Percentiles rank a stretch among this genome's conserved stretches.
Conservation (phyloP, 306 rosid genomes). For the Cyamopsis tetragonoloba region DNA sequence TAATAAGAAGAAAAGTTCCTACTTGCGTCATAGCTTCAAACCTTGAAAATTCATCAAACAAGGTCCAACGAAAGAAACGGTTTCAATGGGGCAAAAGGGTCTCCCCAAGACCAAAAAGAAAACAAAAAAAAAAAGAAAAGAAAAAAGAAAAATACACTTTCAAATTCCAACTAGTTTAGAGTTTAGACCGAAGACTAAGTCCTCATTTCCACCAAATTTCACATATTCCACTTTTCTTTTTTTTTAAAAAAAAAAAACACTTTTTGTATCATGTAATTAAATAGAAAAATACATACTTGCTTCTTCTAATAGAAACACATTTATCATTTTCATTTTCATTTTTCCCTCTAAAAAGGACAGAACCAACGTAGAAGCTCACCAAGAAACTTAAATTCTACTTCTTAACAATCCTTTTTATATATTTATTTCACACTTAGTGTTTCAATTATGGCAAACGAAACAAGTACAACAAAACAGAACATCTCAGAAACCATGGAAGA, state of each 20-base stretch:
- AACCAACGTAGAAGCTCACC: conserved; percentile 31
- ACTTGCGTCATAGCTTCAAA: conserved; percentile 30
- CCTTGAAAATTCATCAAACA: conserved; percentile 27
- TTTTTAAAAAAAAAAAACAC: no score
- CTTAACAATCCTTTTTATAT: conserved; percentile 11
- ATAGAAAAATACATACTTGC: not conserved
- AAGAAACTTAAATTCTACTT: not conserved
- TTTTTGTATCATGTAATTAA: not conserved
- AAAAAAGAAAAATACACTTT: not conserved
- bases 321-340: no score
- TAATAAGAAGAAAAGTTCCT: not conserved
- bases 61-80: conserved; percentile 25
- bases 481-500: conserved; percentile 42
- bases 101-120: conserved; percentile 33
- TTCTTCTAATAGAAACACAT: not conserved
- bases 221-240: no score
- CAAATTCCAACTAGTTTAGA: conserved; percentile 32
- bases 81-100: conserved; percentile 44
- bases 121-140: not conserved
- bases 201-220: conserved; percentile 21
- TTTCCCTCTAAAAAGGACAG: not conserved
- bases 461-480: conserved; percentile 3
- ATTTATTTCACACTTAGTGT: not conserved
- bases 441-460: conserved; percentile 10
- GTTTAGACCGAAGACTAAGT: conserved; percentile 56